phyloP scores from a whole-genome alignment of 2,329 filamentous ascomycete species.

The Davidsoniella virescens region DNA sequence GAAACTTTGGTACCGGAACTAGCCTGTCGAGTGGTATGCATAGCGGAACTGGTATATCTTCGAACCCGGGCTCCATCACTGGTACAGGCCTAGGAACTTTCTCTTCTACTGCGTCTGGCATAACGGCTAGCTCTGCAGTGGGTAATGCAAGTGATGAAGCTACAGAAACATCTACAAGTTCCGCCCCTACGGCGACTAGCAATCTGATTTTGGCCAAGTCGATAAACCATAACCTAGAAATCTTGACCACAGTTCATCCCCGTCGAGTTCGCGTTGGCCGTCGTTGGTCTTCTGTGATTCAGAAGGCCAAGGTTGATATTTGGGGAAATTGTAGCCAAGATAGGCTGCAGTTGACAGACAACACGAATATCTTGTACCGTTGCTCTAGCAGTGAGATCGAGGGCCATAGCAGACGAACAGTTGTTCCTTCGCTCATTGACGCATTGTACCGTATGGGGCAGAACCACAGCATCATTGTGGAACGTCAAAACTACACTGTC shows the following conservation, averaged over 20 bases:
- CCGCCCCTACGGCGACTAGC: not conserved
- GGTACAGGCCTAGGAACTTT: too few species aligned
- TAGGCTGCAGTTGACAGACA: not conserved
- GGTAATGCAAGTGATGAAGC: too few species aligned
- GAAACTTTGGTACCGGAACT: not conserved
- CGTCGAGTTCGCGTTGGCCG: conserved; percentile 4
- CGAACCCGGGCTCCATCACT: too few species aligned
- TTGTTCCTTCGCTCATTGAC: conserved; percentile 8
- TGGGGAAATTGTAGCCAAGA: conserved; percentile 8
- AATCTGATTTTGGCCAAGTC: not conserved
- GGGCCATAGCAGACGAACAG: not conserved
- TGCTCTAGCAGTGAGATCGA: conserved; percentile 5
- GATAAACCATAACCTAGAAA: not conserved
- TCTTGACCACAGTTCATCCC: conserved; percentile 4
- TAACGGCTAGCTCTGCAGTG: too few species aligned
- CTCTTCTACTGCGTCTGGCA: too few species aligned
- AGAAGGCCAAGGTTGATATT: conserved; percentile 8
- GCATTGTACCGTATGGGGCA: conserved; percentile 5
- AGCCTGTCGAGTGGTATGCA: too few species aligned
- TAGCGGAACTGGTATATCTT: not conserved
- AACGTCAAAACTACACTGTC: not conserved
- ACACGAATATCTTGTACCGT: conserved; percentile 4
- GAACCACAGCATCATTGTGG: not conserved
- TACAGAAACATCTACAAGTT: not conserved
- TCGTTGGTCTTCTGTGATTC: conserved; percentile 5